phyloP scores from a whole-genome alignment of 495 filamentous ascomycete genomes.

The Aspergillus avenaceus region DNA sequence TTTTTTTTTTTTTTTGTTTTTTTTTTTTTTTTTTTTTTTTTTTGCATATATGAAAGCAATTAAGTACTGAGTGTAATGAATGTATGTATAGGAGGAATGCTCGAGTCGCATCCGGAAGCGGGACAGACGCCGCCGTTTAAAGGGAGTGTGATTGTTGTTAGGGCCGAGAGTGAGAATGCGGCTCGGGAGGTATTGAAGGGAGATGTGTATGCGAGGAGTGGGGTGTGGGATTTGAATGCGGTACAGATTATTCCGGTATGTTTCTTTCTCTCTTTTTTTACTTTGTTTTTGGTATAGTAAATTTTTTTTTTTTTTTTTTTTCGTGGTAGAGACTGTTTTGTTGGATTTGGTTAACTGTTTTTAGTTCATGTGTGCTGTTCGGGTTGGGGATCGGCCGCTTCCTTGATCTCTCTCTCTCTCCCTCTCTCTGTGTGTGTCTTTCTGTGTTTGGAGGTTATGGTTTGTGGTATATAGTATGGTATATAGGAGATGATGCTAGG shows the following conservation, averaged over 20 bases:
- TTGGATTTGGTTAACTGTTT: slow-evolving; percentile 1
- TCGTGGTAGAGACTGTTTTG: no score
- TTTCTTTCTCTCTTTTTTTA: slow-evolving; percentile 1
- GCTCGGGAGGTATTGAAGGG: slow-evolving; percentile 60
- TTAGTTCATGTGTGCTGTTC: slow-evolving; percentile 41
- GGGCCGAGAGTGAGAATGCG: slow-evolving; percentile 64
- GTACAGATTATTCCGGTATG: slow-evolving; percentile 51
- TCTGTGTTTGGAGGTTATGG: not conserved
- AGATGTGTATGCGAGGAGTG: slow-evolving; percentile 66
- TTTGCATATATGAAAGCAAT: not conserved
- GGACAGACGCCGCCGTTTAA: slow-evolving; percentile 61
- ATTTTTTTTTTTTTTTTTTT: not conserved
- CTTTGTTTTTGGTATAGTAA: not conserved
- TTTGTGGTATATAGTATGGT: no score
- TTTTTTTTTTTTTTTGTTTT: not conserved
- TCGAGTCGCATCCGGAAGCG: slow-evolving; percentile 61
- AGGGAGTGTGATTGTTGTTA: slow-evolving; percentile 63
- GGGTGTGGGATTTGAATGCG: slow-evolving; percentile 83
- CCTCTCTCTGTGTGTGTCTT: not conserved
- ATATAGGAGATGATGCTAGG: no score
- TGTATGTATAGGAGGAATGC: slow-evolving; percentile 63
- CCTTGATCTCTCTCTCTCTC: not conserved
- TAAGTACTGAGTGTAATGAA: not conserved
- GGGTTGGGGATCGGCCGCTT: slow-evolving; percentile 12
- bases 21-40: not conserved